Evolutionary conservation across 495 filamentous ascomycete species (phyloP), one percentile per base, ranked within the genome.

Genomic region (Lasiosphaeria hispida): DNA sequence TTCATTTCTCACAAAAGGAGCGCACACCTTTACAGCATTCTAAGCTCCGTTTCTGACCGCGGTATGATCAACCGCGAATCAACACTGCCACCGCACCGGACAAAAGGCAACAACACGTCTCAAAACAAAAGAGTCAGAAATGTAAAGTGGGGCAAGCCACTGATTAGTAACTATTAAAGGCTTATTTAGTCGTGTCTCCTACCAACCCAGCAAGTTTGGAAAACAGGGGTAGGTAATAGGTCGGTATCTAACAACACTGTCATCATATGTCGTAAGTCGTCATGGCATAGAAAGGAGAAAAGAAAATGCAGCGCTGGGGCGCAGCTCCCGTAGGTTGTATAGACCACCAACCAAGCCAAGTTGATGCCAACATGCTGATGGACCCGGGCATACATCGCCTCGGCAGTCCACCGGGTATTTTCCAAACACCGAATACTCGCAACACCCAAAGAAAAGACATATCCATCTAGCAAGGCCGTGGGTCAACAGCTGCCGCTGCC

Each of bases 401-500:
- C 30, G 13, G 11, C 35, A 11, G 53, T 37, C 42, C 34, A 55
- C 17, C 40, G 53, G 53, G 53, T 55, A 55, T 47, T 54, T 34
- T 36, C 53, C 43, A 47, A 55, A 37, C 41, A 55, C 17, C 14
- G 38, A 50, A 49, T 15, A 18, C 3, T 17, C 4, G n/a, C 43
- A 23, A 17, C 43, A 8, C 41, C 14, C 43, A 52, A 14, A n/a
- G 5, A 13, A 51, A 51, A 23, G 17, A 23, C 15, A 50, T 10
- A 35, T 53, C 40, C 39, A 34, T 33, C 18, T 10, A 33, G 18
- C 34, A 30, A 38, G 34, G 13, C 6, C 18, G 11, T 45, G 38
- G 41, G 47, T 48, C 55, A 35, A 40, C 42, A 42, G 58, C 50
- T 18, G 57, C 38, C 1, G 69, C 64, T 30, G 71, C 73, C 7